phyloP scores from a whole-genome alignment of 2,329 filamentous ascomycete species.

The Pseudogymnoascus sp. region DNA sequence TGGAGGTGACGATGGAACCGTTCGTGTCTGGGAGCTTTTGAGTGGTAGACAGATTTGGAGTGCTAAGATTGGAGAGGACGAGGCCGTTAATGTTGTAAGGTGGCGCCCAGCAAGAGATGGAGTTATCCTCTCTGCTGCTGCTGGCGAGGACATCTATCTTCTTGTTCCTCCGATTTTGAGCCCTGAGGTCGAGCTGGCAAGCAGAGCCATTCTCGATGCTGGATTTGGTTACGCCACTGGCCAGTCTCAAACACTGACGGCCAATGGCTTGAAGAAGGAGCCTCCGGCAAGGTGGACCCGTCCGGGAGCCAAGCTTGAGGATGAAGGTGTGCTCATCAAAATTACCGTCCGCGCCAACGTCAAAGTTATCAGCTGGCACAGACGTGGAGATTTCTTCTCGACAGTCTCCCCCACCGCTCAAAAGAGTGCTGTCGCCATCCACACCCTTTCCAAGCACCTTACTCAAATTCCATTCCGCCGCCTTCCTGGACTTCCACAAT shows the following conservation, averaged over 20 bases:
- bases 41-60: conserved; percentile 86
- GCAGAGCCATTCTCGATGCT: conserved; percentile 69
- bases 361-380: conserved; percentile 90
- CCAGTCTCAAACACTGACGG: conserved; percentile 45
- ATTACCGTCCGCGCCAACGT: conserved; percentile 72
- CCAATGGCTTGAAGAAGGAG: conserved; percentile 59
- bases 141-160: conserved; percentile 78
- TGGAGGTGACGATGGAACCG: conserved; percentile 88
- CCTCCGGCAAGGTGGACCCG: conserved; percentile 76
- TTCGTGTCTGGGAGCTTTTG: conserved; percentile 80
- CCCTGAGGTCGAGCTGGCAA: conserved; percentile 65
- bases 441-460: conserved; percentile 89
- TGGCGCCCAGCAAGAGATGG: conserved; percentile 84
- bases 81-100: conserved; percentile 74
- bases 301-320: conserved; percentile 65
- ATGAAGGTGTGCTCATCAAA: conserved; percentile 71
- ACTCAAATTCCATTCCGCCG: conserved; percentile 90
- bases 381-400: conserved; percentile 87
- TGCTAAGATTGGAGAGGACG: conserved; percentile 67
- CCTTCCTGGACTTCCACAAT: conserved; percentile 68
- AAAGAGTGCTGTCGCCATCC: conserved; percentile 78
- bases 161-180: conserved; percentile 68
- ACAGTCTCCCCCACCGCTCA: conserved; percentile 79
- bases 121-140: conserved; percentile 73
- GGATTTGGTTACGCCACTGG: conserved; percentile 91